Base-by-base conservation (phyloP, 2,329 filamentous ascomycete genomes). In the Karstenula rhodostoma region DNA sequence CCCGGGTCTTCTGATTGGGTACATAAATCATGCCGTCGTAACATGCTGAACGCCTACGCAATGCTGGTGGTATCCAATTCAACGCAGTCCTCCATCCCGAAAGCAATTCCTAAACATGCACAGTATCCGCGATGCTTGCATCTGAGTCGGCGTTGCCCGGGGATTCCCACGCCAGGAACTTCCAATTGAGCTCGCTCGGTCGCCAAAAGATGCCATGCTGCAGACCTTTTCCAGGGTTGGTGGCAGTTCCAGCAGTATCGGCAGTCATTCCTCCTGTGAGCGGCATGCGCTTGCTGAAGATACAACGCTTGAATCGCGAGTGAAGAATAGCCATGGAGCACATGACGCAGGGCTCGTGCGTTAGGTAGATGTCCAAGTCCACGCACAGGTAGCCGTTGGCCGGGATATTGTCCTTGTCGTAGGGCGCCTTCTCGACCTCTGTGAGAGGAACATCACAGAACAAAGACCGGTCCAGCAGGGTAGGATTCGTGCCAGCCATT, bases 251-350 rank as follows among this genome's bases (percentile, higher is more conserved):
- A 13, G 58, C 56, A 2, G 78, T 76, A 66, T 96, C 93, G 23
- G 93, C 90, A 70, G 90, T 90, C 80, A 97, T 83, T 46, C 92
- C 94, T 52, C 94, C 94, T 13, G 91, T 96, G 64, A 87, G 81
- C 49, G 86, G 85, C 90, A 96, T 95, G 57, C 91, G 87, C 63
- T 89, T 85, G 64, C 87, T 88, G 78, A 97, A 96, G 42, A 96
- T 85, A 54, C 94, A 91, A 56, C 90, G 89, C 47, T 92, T 89
- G 84, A 99, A 97, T 53, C 95, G 88, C 9, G 94, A 97, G 75
- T 98, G 94, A 23, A 98, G 84, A 68, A 98, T 90, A 1, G 92
- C 95, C 95, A 98, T 98, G 37, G 91, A 93, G 79, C 95, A 99
- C 87, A 96, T 96, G 61, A 96, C 87, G 75, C 95, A 99, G 5